A percentile compares a stretch with the other conserved stretches of the same genome.
Evolutionary conservation across 805 yeast genomes (phyloP).

Genomic region (Starmerella potacharoeniae): DNA sequence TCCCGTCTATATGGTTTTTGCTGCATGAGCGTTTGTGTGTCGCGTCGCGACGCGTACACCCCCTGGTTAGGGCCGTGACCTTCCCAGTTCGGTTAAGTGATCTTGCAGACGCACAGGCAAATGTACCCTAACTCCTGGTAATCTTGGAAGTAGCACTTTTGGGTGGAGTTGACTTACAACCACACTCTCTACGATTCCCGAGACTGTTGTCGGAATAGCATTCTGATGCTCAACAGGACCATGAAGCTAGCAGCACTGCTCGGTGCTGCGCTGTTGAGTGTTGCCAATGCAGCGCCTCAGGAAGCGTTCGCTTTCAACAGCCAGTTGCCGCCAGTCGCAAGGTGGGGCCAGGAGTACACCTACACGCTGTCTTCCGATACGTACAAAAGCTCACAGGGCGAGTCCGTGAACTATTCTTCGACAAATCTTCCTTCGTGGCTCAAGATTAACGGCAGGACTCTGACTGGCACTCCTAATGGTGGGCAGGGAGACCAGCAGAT

Average conservation of each 20-base stretch:
- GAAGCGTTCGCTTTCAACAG: constrained; percentile 66
- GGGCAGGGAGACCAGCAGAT: constrained; percentile 34
- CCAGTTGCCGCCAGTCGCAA: constrained; percentile 83
- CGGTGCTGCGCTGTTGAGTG: background rate
- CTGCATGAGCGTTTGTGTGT: too few species aligned
- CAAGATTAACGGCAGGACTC: constrained; percentile 52
- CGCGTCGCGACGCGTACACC: constrained; percentile 4
- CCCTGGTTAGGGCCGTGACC: background rate
- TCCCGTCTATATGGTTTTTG: too few species aligned
- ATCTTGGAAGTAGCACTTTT: background rate
- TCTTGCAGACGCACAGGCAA: background rate
- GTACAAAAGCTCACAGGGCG: constrained; percentile 34
- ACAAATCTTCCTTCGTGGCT: constrained; percentile 68
- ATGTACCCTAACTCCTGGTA: constrained; percentile 2
- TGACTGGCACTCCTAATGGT: constrained; percentile 53
- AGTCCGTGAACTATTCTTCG: constrained; percentile 43
- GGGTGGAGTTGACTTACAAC: background rate
- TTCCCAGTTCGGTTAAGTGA: constrained; percentile 4
- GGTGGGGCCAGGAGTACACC: constrained; percentile 47
- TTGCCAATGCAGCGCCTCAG: constrained; percentile 31
- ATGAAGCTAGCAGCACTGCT: constrained; percentile 3
- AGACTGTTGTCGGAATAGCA: background rate
- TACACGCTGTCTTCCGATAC: constrained; percentile 67
- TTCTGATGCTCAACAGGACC: background rate
- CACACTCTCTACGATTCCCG: background rate